A percentile compares a stretch with the other conserved stretches of the same genome.
Evolutionary conservation across 2,329 filamentous ascomycete genomes (phyloP).

Genomic region (Metarhizium sp.): DNA sequence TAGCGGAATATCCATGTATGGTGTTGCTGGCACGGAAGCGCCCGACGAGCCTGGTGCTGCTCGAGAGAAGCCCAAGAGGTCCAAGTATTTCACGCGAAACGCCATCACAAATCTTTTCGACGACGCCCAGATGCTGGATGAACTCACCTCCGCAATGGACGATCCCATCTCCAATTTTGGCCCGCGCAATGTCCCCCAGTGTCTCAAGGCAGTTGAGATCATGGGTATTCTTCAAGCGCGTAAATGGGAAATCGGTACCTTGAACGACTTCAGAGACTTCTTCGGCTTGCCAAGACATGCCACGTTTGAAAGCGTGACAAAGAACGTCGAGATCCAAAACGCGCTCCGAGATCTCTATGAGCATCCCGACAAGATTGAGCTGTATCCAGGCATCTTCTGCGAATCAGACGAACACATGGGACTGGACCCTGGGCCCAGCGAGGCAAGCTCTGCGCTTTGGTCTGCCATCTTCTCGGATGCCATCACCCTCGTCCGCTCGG

Average conservation of each 20-base stretch:
- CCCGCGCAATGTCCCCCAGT: conserved; percentile 44
- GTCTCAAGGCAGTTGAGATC: conserved; percentile 47
- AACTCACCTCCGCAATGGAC: conserved; percentile 28
- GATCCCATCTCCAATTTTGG: conserved; percentile 36
- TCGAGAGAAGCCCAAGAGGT: too few relatives aligned
- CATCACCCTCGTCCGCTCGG: conserved; percentile 59
- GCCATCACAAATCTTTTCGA: too few relatives aligned
- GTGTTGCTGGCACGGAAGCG: too few relatives aligned
- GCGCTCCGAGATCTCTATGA: conserved; percentile 36
- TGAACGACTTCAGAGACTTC: conserved; percentile 56
- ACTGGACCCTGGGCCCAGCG: conserved; percentile 56
- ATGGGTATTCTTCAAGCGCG: conserved; percentile 50
- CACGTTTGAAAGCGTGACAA: conserved; percentile 34
- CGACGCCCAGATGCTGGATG: too few relatives aligned
- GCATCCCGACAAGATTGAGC: conserved; percentile 51
- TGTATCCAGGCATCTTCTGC: conserved; percentile 53
- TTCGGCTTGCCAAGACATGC: conserved; percentile 46
- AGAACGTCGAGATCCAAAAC: conserved; percentile 28
- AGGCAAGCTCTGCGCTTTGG: conserved; percentile 48
- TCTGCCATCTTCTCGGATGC: conserved; percentile 59
- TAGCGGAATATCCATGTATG: too few relatives aligned
- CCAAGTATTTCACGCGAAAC: too few relatives aligned
- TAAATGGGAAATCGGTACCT: conserved; percentile 46
- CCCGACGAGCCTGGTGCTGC: too few relatives aligned
- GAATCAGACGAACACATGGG: conserved; percentile 24